A percentile compares a stretch with the other conserved stretches of the same genome.
These are phyloP conservation scores for Piper betle DNA, from an alignment of 164 flowering plant species.

Conservation along the genomic window DNA sequence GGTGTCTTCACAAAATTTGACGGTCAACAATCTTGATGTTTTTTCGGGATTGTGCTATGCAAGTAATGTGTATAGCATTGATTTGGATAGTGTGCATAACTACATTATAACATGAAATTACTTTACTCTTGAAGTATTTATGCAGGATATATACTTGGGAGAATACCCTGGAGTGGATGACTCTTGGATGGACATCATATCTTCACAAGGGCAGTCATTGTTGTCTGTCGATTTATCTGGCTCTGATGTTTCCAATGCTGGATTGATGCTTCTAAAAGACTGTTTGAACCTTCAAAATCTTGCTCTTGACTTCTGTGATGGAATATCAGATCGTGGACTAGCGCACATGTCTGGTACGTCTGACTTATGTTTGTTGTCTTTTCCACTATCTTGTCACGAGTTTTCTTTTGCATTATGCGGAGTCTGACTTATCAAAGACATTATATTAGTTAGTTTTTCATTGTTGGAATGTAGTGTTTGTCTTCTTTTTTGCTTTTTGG, in stretches of 20 bases:
- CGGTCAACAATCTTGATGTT: conserved; percentile 38
- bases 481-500: too few species aligned
- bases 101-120: not conserved
- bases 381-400: too few species aligned
- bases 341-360: conserved; percentile 40
- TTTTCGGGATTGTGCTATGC: conserved; percentile 85
- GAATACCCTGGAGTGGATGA: conserved; percentile 74
- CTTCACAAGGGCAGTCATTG: conserved; percentile 77
- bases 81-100: not conserved
- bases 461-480: too few species aligned
- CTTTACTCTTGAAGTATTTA: conserved; percentile 1
- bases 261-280: conserved; percentile 39
- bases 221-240: conserved; percentile 76
- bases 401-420: too few species aligned
- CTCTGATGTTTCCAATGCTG: conserved; percentile 73
- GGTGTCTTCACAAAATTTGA: conserved; percentile 41
- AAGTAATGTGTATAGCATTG: conserved; percentile 28
- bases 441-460: too few species aligned
- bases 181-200: conserved; percentile 76
- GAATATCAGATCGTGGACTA: conserved; percentile 60
- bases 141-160: conserved; percentile 71
- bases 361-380: too few species aligned
- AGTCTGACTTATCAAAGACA: too few species aligned
- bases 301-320: conserved; percentile 57
- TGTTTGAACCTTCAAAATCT: conserved; percentile 58